Conservation (phyloP, 2,329 filamentous ascomycete species). For the Fusarium citri region DNA sequence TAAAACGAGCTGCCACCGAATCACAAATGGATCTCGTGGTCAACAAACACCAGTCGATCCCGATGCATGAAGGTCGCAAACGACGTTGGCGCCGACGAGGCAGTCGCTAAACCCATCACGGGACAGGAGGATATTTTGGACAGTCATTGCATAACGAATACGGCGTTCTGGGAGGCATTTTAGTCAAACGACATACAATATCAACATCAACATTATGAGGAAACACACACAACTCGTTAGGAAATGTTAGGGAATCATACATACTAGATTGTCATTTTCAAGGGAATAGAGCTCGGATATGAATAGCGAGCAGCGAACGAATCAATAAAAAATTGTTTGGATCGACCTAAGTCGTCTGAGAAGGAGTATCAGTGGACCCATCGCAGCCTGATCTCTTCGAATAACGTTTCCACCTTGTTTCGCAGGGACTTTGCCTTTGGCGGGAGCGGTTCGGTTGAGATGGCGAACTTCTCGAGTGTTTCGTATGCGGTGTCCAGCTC, state of each 20-base stretch:
- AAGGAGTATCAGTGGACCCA: not conserved
- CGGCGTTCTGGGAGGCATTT: constrained; percentile 3
- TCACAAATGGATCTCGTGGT: constrained; percentile 11
- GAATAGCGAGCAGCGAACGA: constrained; percentile 1
- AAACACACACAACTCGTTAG: constrained; percentile 6
- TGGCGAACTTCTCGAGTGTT: not conserved
- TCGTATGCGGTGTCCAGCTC: not conserved
- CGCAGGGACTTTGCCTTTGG: not conserved
- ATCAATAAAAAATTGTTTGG: not conserved
- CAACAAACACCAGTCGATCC: constrained; percentile 27
- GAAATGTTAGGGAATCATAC: constrained; percentile 2
- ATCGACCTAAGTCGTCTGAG: not conserved
- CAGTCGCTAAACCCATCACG: not conserved
- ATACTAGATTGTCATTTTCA: constrained; percentile 9
- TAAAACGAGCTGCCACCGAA: constrained; percentile 14
- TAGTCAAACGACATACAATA: not conserved
- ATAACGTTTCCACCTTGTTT: not conserved
- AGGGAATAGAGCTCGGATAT: not conserved
- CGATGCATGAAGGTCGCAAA: constrained; percentile 18
- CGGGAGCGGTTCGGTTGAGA: not conserved
- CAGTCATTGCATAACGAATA: not conserved
- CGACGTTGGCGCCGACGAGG: constrained; percentile 13
- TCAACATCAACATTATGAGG: not conserved
- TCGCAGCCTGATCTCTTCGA: not conserved
- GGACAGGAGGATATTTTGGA: not conserved